Conservation (phyloP, 768 basidiomycete species). For the Xanthoconium stramineum region DNA sequence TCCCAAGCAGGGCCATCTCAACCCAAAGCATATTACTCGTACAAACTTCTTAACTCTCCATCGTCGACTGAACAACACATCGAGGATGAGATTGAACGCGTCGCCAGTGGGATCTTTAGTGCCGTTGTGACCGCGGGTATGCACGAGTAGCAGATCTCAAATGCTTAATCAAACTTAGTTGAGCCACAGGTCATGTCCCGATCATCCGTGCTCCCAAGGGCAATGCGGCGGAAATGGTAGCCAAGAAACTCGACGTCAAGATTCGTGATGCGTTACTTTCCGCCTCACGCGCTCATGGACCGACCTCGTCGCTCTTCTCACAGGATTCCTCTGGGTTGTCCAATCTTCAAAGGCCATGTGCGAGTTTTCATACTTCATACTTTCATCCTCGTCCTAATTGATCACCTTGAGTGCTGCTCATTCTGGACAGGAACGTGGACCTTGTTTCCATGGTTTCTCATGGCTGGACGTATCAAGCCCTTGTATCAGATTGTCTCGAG, state of each 20-base stretch:
- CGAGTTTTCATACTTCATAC: slow-evolving; percentile 24
- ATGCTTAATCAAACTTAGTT: not conserved
- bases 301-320: slow-evolving; percentile 63
- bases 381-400: slow-evolving; percentile 8
- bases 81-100: slow-evolving; percentile 88
- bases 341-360: slow-evolving; percentile 84
- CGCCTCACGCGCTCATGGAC: slow-evolving; percentile 56
- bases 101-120: slow-evolving; percentile 88
- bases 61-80: slow-evolving; percentile 86
- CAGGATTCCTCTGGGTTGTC: slow-evolving; percentile 82
- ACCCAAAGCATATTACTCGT: slow-evolving; percentile 54
- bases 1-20: slow-evolving; percentile 35
- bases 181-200: slow-evolving; percentile 75
- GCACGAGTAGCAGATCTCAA: slow-evolving; percentile 16
- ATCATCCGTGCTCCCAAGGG: slow-evolving; percentile 93
- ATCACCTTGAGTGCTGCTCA: slow-evolving; percentile 69
- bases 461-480: slow-evolving; percentile 98
- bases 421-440: slow-evolving; percentile 94
- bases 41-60: slow-evolving; percentile 88
- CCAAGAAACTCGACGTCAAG: slow-evolving; percentile 89
- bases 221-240: slow-evolving; percentile 99
- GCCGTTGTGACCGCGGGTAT: slow-evolving; percentile 84
- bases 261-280: slow-evolving; percentile 82
- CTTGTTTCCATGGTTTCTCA: slow-evolving; percentile 91
- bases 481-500: slow-evolving; percentile 95